Conservation (phyloP, 495 filamentous ascomycete species). For the Hypoxylon lienhwacheense region DNA sequence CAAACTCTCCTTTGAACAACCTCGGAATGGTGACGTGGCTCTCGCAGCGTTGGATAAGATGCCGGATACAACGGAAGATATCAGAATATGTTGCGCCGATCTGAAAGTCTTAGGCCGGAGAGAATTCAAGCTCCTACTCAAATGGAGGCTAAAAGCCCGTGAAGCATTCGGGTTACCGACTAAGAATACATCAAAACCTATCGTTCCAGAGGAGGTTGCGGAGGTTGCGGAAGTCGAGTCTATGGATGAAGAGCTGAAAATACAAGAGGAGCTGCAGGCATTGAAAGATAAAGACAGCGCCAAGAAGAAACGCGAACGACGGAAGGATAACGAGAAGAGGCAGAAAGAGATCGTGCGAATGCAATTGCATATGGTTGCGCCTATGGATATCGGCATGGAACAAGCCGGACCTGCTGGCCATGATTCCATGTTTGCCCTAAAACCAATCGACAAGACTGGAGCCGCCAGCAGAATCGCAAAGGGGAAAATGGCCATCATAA, state of each 20-base stretch:
- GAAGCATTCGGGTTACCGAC: constrained; percentile 86
- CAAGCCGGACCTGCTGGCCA: constrained; percentile 75
- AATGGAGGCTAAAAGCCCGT: constrained; percentile 86
- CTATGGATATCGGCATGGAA: constrained; percentile 94
- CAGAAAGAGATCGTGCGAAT: constrained; percentile 86
- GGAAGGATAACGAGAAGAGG: constrained; percentile 86
- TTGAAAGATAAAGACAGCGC: constrained; percentile 74
- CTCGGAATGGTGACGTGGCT: constrained; percentile 78
- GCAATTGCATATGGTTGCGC: constrained; percentile 95
- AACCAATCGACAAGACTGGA: constrained; percentile 72
- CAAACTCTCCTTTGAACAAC: constrained; percentile 76
- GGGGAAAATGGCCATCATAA: constrained; percentile 71
- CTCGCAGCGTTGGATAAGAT: constrained; percentile 82
- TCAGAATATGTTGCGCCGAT: constrained; percentile 82
- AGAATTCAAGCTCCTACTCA: constrained; percentile 90
- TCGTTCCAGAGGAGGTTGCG: constrained; percentile 63
- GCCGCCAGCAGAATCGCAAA: constrained; percentile 70
- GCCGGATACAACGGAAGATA: constrained; percentile 90
- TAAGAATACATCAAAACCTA: constrained; percentile 64
- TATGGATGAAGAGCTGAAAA: constrained; percentile 91
- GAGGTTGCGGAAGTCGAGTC: constrained; percentile 78
- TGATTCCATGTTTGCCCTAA: constrained; percentile 81
- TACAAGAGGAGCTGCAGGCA: constrained; percentile 82
- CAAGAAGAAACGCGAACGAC: constrained; percentile 75
- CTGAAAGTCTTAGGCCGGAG: constrained; percentile 89